Percentiles rank a stretch among this genome's conserved stretches.
These are phyloP conservation scores for Karstenula rhodostoma DNA, from an alignment of 2,329 filamentous ascomycete species.

Conservation along the genomic window DNA sequence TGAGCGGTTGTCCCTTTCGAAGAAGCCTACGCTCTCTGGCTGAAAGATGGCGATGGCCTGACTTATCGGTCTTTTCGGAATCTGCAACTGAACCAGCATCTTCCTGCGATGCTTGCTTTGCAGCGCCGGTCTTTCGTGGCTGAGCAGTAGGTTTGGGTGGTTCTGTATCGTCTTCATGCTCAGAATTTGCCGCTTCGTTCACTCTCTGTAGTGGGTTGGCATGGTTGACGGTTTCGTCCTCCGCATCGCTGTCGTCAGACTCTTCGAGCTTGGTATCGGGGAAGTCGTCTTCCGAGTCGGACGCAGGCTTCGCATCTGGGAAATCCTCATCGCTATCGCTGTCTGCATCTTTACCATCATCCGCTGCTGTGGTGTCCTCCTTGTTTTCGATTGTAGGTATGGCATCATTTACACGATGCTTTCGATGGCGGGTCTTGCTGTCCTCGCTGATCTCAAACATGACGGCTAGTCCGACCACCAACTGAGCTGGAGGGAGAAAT, in stretches of 20 bases:
- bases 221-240: slow-evolving; percentile 40
- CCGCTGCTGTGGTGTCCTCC: slow-evolving; percentile 26
- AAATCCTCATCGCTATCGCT: slow-evolving; percentile 56
- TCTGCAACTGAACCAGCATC: slow-evolving; percentile 39
- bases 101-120: slow-evolving; percentile 32
- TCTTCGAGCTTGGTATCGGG: slow-evolving; percentile 52
- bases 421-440: slow-evolving; percentile 81
- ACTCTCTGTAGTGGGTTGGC: slow-evolving; percentile 52
- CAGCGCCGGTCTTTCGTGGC: slow-evolving; percentile 13
- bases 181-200: slow-evolving; percentile 25
- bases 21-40: slow-evolving; percentile 49
- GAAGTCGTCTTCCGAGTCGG: slow-evolving; percentile 55
- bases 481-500: slow-evolving; percentile 83
- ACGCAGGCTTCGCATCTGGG: slow-evolving; percentile 52
- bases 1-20: slow-evolving; percentile 46
- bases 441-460: slow-evolving; percentile 90
- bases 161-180: slow-evolving; percentile 32
- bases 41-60: slow-evolving; percentile 46
- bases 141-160: slow-evolving; percentile 23
- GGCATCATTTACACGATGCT: slow-evolving; percentile 69
- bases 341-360: slow-evolving; percentile 34
- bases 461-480: slow-evolving; percentile 86
- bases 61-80: slow-evolving; percentile 33
- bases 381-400: slow-evolving; percentile 16
- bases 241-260: slow-evolving; percentile 48